Evolutionary conservation across 2,329 filamentous ascomycete species (phyloP).

Genomic region (Trichoderma atrobrunneum): DNA sequence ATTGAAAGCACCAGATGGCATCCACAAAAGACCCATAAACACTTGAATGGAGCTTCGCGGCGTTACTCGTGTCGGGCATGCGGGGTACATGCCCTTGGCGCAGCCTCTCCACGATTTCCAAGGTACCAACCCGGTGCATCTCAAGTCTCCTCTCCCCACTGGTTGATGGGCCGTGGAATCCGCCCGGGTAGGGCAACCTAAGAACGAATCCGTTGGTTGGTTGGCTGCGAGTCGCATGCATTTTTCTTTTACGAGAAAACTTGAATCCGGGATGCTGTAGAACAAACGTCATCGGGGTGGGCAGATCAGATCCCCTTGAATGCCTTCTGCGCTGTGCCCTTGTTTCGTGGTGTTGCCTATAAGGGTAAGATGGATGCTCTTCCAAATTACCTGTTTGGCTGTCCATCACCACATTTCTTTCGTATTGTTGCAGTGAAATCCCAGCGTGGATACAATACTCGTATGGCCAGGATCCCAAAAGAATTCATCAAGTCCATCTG

Average conservation of each 20-base stretch:
- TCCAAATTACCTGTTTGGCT: background rate
- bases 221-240: background rate
- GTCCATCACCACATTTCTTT: background rate
- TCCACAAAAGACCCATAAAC: background rate
- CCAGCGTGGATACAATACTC: background rate
- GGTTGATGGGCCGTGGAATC: background rate
- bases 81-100: constrained; percentile 10
- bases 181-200: background rate
- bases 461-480: background rate
- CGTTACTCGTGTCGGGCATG: constrained; percentile 5
- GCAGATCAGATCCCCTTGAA: background rate
- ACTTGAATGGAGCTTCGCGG: background rate
- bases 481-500: background rate
- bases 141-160: background rate
- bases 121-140: background rate
- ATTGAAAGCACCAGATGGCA: background rate
- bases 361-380: background rate
- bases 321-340: background rate
- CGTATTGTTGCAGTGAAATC: background rate
- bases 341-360: background rate
- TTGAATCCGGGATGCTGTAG: background rate
- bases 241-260: background rate
- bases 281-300: background rate
- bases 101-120: background rate
- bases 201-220: background rate